Base-by-base conservation (phyloP, 2,329 filamentous ascomycete genomes). In the Venturia oleaginea region DNA sequence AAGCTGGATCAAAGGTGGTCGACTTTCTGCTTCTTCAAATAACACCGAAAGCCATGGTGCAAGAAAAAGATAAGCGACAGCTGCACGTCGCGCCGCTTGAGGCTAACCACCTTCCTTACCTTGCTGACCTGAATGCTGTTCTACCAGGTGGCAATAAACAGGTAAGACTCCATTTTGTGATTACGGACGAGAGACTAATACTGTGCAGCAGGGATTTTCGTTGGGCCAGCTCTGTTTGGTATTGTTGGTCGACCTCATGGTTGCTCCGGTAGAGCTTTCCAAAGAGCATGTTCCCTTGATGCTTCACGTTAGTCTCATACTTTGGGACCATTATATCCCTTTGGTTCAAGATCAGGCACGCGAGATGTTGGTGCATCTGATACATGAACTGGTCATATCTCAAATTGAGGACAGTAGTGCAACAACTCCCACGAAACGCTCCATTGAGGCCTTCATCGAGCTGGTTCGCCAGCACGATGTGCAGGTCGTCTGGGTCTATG, bases 321-420 rank as follows among this genome's bases (percentile, higher is more conserved):
- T 97, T 1, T 99, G 94, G 94, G 95, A 99, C 73, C 93, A 97
- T 71, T 97, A 99, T 71, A 96, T 91, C 1, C 86, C 91, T 3
- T 84, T 97, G 13, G 94, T 99, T 1, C 93, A 97, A 74, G 94
- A 97, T 69, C 93, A 99, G 75, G 92, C 95, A 37, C 86, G 92
- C 60, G 94, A 99, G 76, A 96, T 99, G 92, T 84, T 99, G 19
- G 92, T 99, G 1, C 94, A 99, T 78, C 83, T 99, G 22, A 95
- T 99, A 59, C 94, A 99, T 70, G 94, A 97, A 74, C 81, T 97
- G 7, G 91, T 99, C 43, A 92, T 97, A 34, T 87, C 86, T 1
- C 85, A 85, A 69, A 81, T 88, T 57, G 86, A 96, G 66, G 89
- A 95, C 64, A 86, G 60, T n/a, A 69, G 91, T 65, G 77, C 77